These are phyloP conservation scores for Penicillium sp. DNA, from an alignment of 2,329 filamentous ascomycete genomes.

Conservation along the genomic window DNA sequence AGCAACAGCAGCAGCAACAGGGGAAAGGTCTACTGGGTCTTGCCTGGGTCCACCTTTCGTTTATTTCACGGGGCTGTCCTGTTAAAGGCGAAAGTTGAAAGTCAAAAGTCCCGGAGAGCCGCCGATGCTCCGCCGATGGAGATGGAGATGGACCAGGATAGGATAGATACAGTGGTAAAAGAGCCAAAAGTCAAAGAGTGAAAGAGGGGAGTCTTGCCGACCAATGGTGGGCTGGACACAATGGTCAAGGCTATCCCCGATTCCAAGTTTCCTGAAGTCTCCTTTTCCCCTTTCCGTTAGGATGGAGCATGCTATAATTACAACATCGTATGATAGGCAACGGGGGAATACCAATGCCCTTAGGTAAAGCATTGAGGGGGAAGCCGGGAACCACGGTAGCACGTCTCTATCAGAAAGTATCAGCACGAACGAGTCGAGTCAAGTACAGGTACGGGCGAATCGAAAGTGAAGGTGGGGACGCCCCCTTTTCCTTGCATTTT, in stretches of 20 bases:
- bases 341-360: background rate
- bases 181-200: too few relatives aligned
- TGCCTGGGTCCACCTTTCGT: constrained; percentile 12
- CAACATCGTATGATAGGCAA: constrained; percentile 8
- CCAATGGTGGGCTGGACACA: too few relatives aligned
- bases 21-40: background rate
- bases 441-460: background rate
- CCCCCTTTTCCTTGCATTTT: constrained; percentile 5
- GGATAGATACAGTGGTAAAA: too few relatives aligned
- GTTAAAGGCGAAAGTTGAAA: constrained; percentile 1
- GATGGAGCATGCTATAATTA: constrained; percentile 16
- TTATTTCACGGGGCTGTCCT: constrained; percentile 9
- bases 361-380: constrained; percentile 2
- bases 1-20: background rate
- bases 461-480: background rate
- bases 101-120: constrained; percentile 22
- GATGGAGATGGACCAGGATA: background rate
- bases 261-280: constrained; percentile 2
- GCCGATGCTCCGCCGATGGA: constrained; percentile 20
- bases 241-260: too few relatives aligned
- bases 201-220: background rate
- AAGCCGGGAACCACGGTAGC: constrained; percentile 12
- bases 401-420: constrained; percentile 4
- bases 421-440: background rate
- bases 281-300: constrained; percentile 14